Evolutionary conservation across 2,329 filamentous ascomycete species (phyloP), one percentile per base, ranked within the genome.

Genomic region (Fusarium xyrophilum): DNA sequence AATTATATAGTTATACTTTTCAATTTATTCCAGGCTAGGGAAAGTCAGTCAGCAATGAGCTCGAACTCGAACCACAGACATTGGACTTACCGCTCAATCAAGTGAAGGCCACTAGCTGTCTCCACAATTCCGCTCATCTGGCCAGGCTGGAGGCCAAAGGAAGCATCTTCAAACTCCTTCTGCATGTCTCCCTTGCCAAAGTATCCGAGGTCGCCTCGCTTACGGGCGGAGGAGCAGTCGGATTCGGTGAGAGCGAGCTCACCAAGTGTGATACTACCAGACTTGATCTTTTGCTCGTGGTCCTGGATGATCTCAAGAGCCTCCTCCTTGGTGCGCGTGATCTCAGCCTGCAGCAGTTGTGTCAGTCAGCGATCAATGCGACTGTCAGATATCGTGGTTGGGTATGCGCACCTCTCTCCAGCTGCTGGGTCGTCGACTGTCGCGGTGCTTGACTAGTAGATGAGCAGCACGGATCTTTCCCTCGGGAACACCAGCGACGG

Each of bases 111-210:
- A 54, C 94, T 97, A 51, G 93, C 94, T 39, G 96, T 97, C 80
- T 97, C 92, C 15, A 98, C 91, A 38, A 97, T 85, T 47, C 86
- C 85, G 80, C 94, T 97, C 76, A 98, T 89, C 80, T 97, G 88
- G 35, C 93, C 94, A 4, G 91, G 90, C 79, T 94, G 87, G 57
- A 99, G 84, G n/a, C 87, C 90, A 81, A 99, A 99, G 2, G 96
- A 91, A 7, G 94, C 94, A 59, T 97, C 93, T 82, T 99, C 96
- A 76, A 99, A 99, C 81, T 97, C 95, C 83, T 94, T 95, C 79
- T 99, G 96, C 96, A 99, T 99, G 76, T 98, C 95, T 30, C 93
- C 93, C 74, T 87, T 89, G 58, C 93, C 94, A 79, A 99, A 99
- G 80, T 94, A 97, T 23, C 96, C 96, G 82, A 99, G 82, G 78